Base-by-base conservation (phyloP, 1,284 basidiomycete genomes). In the Coniferiporia sulphurascens region DNA sequence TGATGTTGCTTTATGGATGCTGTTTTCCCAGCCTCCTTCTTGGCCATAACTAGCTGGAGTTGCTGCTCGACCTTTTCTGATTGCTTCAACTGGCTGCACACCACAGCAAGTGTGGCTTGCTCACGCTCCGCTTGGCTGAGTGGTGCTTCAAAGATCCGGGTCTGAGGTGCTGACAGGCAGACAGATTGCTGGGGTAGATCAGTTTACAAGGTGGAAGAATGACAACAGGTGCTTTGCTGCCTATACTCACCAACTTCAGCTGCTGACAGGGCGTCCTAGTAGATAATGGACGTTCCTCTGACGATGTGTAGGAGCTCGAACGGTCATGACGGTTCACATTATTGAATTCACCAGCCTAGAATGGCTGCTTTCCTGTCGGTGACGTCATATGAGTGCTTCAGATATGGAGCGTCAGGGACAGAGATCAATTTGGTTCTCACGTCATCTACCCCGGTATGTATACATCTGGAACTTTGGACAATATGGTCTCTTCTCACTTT, bases 1-100 rank as follows among this genome's bases (percentile, higher is more conserved):
- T 72, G 74, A 50, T 71, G 75, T 15, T 80, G 70, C 54, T 59
- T 59, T 12, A 46, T 19, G n/a, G 80, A 78, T 9, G 82, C 83
- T 36, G 76, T 83, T 68, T 82, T 84, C 71, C 91, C 89, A 43
- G 86, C 85, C 67, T 89, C 87, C 61, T 86, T 76, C 66, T 80
- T 79, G 35, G 76, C 74, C 66, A 91, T 85, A 7, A 82, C 85
- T n/a, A n/a, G n/a, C n/a, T n/a, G n/a, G n/a, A n/a, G n/a, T 68
- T 86, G 80, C 69, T 82, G 85, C 71, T 92, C 90, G 44, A 80
- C 68, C 10, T 78, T 76, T 71, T 82, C 87, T 43, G 86, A 83
- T 19, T 83, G 79, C 69, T 91, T 89, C 89, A 90, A 92, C 22
- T 89, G 81, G 63, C 76, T 79, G 68, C 83, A 83, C 10, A 89